These are phyloP conservation scores for Populus trichocarpa DNA, from an alignment of 441 rosid species.

Conservation along the genomic window DNA sequence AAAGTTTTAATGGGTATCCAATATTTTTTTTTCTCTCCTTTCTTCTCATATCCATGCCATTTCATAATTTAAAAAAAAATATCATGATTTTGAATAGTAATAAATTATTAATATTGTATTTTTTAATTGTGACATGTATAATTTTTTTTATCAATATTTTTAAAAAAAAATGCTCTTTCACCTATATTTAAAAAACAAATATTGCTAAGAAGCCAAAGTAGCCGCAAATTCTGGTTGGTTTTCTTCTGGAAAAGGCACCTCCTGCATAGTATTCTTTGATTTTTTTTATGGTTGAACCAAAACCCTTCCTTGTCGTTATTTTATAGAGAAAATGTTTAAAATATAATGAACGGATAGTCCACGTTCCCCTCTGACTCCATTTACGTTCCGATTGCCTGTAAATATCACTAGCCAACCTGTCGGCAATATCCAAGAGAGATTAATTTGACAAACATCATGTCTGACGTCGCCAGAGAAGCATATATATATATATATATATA, in stretches of 20 bases:
- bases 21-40: too few relatives aligned
- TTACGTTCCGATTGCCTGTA: neutral
- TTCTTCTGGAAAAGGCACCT: neutral
- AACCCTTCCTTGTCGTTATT: neutral
- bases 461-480: slow-evolving; percentile 65
- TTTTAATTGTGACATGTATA: too few relatives aligned
- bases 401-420: neutral
- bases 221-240: too few relatives aligned
- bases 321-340: too few relatives aligned
- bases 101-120: too few relatives aligned
- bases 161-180: fast-evolving
- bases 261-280: neutral
- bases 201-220: too few relatives aligned
- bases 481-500: slow-evolving; percentile 75
- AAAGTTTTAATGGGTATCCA: fast-evolving
- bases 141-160: too few relatives aligned
- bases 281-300: neutral
- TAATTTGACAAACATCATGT: slow-evolving; percentile 39
- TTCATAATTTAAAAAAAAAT: too few relatives aligned
- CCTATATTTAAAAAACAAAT: too few relatives aligned
- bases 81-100: too few relatives aligned
- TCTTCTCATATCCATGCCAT: too few relatives aligned
- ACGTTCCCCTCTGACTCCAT: neutral
- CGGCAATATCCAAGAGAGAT: neutral
- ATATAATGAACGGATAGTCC: neutral